Conservation (phyloP, 1,139 yeast species). For the Blastobotrys persicus region DNA sequence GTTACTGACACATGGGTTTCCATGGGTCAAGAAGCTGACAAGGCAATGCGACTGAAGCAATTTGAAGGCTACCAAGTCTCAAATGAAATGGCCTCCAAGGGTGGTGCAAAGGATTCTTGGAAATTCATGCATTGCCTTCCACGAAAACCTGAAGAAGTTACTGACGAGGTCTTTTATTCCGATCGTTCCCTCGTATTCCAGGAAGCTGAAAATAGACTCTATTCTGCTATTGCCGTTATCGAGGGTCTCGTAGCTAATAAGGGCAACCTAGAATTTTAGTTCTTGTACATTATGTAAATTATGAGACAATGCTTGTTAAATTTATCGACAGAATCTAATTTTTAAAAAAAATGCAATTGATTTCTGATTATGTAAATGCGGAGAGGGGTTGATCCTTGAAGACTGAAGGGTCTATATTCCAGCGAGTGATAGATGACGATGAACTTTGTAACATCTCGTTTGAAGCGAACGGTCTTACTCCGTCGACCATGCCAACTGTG, state of each 20-base stretch:
- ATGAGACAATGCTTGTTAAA: too few relatives aligned
- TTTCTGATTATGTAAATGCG: constrained; percentile 16
- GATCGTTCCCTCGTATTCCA: constrained; percentile 82
- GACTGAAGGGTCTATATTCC: constrained; percentile 26
- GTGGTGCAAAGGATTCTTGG: constrained; percentile 66
- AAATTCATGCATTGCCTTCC: constrained; percentile 98
- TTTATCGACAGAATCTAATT: too few relatives aligned
- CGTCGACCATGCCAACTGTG: constrained; percentile 64
- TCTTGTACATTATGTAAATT: not conserved
- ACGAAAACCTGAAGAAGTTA: constrained; percentile 89
- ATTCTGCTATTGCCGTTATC: constrained; percentile 92
- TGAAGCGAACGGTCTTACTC: constrained; percentile 52
- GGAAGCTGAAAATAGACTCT: constrained; percentile 93
- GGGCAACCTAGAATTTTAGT: constrained; percentile 48
- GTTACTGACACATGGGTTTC: constrained; percentile 99
- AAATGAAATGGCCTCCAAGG: constrained; percentile 52
- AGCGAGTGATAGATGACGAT: constrained; percentile 16
- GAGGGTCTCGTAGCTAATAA: constrained; percentile 86
- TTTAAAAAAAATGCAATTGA: not conserved
- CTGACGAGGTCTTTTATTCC: constrained; percentile 87
- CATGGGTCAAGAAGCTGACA: constrained; percentile 94
- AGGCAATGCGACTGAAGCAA: constrained; percentile 65
- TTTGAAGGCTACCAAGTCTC: constrained; percentile 87
- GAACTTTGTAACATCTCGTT: constrained; percentile 40
- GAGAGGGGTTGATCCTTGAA: constrained; percentile 19